phyloP scores from a whole-genome alignment of 306 rosid species.

The Luffa acutangula region DNA sequence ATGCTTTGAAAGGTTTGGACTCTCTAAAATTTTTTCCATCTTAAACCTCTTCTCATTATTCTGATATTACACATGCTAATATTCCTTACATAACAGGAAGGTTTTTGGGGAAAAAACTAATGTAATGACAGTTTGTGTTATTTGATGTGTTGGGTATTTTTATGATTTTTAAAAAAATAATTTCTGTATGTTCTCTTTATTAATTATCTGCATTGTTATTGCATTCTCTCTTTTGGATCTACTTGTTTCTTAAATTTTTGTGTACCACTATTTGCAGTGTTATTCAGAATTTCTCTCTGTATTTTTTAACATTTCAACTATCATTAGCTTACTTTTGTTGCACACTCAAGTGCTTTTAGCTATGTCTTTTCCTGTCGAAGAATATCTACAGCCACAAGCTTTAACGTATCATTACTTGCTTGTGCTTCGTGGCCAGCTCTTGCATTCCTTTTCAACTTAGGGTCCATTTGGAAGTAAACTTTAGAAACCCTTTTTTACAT shows the following conservation, averaged over 20 bases:
- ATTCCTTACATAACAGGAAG: neutral
- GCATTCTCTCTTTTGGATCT: too few species aligned
- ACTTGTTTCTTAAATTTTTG: too few species aligned
- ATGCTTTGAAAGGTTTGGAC: neutral
- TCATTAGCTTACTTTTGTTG: neutral
- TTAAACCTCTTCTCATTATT: neutral
- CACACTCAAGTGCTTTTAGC: neutral
- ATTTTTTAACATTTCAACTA: neutral
- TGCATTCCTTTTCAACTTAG: neutral
- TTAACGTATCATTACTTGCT: neutral
- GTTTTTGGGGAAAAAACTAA: neutral
- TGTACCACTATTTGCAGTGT: too few species aligned
- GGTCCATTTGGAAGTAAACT: neutral
- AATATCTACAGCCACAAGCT: neutral
- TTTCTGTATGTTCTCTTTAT: neutral
- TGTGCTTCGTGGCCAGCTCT: neutral
- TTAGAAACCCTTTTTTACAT: neutral
- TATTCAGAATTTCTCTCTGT: neutral
- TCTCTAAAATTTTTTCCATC: neutral
- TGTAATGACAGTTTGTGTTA: neutral
- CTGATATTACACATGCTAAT: neutral
- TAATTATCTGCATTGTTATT: neutral
- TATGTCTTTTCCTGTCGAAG: neutral
- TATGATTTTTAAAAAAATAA: neutral
- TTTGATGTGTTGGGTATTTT: neutral